These are phyloP conservation scores for Tetrahymena thermophila DNA, from an alignment of 73 alveolate species.

Conservation along the genomic window DNA sequence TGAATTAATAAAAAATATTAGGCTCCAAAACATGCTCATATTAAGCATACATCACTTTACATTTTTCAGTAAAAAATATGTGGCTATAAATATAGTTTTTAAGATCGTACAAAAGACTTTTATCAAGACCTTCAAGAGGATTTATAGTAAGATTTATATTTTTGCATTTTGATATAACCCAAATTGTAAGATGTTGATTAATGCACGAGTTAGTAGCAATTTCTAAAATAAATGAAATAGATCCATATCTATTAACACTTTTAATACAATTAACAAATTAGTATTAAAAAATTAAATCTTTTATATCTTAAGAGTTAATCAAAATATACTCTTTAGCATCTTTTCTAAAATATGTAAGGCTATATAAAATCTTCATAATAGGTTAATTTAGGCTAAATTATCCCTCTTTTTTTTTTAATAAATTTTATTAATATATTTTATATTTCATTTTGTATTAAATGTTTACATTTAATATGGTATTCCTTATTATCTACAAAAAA, in stretches of 20 bases:
- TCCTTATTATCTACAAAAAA: too few species aligned
- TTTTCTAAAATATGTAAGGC: too few species aligned
- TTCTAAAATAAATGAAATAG: neutral
- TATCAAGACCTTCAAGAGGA: neutral
- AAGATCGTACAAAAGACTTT: neutral
- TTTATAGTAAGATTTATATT: too few species aligned
- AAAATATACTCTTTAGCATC: too few species aligned
- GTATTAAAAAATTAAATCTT: neutral
- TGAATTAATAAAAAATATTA: too few species aligned
- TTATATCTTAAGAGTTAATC: neutral
- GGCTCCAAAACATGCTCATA: neutral
- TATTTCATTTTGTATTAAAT: too few species aligned
- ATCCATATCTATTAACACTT: neutral
- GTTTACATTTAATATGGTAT: too few species aligned
- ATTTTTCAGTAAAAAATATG: neutral
- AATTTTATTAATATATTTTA: too few species aligned
- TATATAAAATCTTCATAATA: too few species aligned
- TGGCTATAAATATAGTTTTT: neutral
- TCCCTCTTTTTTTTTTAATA: too few species aligned
- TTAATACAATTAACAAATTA: neutral
- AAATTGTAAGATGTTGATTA: neutral
- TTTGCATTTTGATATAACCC: neutral
- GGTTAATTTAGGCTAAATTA: neutral
- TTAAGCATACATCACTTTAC: neutral
- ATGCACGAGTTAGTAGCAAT: neutral